A percentile compares a stretch with the other conserved stretches of the same genome.
These are phyloP conservation scores for Lipomyces oligophaga DNA, from an alignment of 805 yeast species.

Conservation along the genomic window DNA sequence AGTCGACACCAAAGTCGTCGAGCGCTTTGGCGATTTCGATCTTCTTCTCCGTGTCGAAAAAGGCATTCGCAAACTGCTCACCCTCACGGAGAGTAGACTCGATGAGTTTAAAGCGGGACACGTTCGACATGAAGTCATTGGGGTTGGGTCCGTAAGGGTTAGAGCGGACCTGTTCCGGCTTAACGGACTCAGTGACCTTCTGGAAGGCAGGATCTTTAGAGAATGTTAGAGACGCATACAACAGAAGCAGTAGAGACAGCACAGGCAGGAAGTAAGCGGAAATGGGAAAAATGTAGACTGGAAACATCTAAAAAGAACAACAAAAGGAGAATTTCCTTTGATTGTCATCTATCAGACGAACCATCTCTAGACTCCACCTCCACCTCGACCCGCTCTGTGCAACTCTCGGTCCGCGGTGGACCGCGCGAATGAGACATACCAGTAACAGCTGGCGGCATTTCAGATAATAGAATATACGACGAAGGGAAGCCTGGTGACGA, in stretches of 20 bases:
- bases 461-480: background rate
- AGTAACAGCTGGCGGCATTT: slow-evolving; percentile 26
- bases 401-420: too few species aligned
- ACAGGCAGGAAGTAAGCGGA: too few species aligned
- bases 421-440: slow-evolving; percentile 13
- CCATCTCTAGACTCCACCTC: too few species aligned
- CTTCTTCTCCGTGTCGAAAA: slow-evolving; percentile 89
- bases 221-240: too few species aligned
- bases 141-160: slow-evolving; percentile 98
- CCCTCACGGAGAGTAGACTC: slow-evolving; percentile 97
- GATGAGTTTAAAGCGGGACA: slow-evolving; percentile 79
- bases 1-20: slow-evolving; percentile 97
- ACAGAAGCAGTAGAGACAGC: too few species aligned
- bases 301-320: too few species aligned
- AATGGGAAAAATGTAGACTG: too few species aligned
- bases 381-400: too few species aligned
- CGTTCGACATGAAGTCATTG: slow-evolving; percentile 85
- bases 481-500: background rate
- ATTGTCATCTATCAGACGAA: too few species aligned
- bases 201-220: too few species aligned
- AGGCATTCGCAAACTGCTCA: slow-evolving; percentile 97
- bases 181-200: slow-evolving; percentile 17
- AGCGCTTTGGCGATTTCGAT: slow-evolving; percentile 95
- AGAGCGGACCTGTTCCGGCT: slow-evolving; percentile 20
- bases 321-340: background rate